Evolutionary conservation across 805 yeast species (phyloP).

Genomic region (Pichia manshurica): DNA sequence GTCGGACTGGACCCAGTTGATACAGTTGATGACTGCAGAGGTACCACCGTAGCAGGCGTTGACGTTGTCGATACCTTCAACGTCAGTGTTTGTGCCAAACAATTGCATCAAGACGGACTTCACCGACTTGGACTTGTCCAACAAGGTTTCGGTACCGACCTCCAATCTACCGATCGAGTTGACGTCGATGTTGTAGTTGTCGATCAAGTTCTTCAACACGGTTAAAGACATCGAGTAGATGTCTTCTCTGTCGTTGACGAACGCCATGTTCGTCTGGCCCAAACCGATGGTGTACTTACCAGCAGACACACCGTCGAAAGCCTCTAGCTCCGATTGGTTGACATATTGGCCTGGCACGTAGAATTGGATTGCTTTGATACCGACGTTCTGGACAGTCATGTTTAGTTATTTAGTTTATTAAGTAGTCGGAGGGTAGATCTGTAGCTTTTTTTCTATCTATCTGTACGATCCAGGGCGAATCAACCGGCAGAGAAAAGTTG

Average conservation of each 20-base stretch:
- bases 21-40: conserved; percentile 83
- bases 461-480: no score
- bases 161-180: conserved; percentile 85
- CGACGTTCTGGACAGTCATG: conserved; percentile 62
- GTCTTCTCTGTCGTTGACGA: conserved; percentile 96
- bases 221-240: conserved; percentile 92
- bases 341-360: conserved; percentile 84
- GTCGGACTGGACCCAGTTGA: conserved; percentile 94
- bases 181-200: conserved; percentile 79
- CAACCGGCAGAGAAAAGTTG: no score
- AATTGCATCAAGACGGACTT: conserved; percentile 94
- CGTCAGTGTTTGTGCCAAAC: conserved; percentile 79
- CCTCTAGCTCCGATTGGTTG: conserved; percentile 82
- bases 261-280: conserved; percentile 98
- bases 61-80: conserved; percentile 93
- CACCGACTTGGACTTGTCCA: conserved; percentile 95
- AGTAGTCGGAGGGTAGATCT: conserved; percentile 13
- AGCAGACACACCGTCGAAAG: conserved; percentile 74
- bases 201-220: conserved; percentile 69
- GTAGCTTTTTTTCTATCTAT: background rate
- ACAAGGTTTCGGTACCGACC: conserved; percentile 95
- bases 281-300: conserved; percentile 98
- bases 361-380: conserved; percentile 93
- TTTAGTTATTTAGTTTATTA: no score
- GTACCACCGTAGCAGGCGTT: conserved; percentile 99